Percentiles rank a stretch among this genome's conserved stretches.
phyloP scores from a whole-genome alignment of 768 basidiomycete species.

The Sistotremastrum suecicum region DNA sequence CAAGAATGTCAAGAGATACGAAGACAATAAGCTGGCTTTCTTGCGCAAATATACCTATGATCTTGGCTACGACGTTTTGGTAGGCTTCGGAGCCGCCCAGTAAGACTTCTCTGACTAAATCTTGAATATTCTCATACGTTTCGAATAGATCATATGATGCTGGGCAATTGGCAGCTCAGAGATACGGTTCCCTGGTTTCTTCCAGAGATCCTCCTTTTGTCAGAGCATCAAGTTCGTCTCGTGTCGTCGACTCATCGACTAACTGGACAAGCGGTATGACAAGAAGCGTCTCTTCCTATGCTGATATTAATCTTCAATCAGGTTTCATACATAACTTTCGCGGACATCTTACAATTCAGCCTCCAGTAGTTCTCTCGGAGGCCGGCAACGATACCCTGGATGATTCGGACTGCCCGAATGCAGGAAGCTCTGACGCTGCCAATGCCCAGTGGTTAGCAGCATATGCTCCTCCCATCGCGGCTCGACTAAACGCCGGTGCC shows the following conservation, averaged over 20 bases:
- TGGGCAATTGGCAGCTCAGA: conserved; percentile 34
- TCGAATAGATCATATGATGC: conserved; percentile 31
- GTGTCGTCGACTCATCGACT: conserved; percentile 51
- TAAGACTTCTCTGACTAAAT: conserved; percentile 18
- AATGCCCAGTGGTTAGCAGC: conserved; percentile 38
- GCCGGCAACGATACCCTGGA: conserved; percentile 51
- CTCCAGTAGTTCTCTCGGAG: not conserved
- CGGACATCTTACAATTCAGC: no score
- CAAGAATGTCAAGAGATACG: conserved; percentile 28
- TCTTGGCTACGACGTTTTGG: conserved; percentile 41
- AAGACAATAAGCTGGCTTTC: conserved; percentile 38
- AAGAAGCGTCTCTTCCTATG: not conserved
- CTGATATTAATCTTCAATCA: conserved; percentile 11
- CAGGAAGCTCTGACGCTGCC: conserved; percentile 28
- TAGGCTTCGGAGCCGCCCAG: conserved; percentile 58
- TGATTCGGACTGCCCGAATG: conserved; percentile 47
- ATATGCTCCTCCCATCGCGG: conserved; percentile 41
- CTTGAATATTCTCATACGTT: not conserved
- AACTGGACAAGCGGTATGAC: conserved; percentile 54
- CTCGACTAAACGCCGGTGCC: conserved; percentile 43
- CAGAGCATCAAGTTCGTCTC: conserved; percentile 32
- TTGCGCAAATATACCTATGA: conserved; percentile 42
- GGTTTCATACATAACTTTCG: conserved; percentile 17
- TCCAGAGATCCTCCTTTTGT: conserved; percentile 36
- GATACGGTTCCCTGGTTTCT: conserved; percentile 38